Evolutionary conservation across 2,329 filamentous ascomycete genomes (phyloP).

Genomic region (Sporothrix phasma): DNA sequence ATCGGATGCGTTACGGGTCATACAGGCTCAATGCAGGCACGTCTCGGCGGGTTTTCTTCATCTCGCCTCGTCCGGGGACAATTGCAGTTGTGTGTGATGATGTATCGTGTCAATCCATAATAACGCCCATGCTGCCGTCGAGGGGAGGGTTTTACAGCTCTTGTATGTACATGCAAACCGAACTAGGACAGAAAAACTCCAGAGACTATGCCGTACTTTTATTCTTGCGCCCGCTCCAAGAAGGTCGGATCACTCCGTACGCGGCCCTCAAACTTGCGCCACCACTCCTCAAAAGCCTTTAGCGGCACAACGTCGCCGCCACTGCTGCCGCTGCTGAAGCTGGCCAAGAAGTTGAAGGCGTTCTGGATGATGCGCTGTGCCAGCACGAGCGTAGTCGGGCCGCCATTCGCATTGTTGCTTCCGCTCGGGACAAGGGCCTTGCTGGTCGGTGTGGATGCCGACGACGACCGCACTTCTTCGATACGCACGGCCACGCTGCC

Average conservation of each 20-base stretch:
- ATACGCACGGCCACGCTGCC: slow-evolving; percentile 62
- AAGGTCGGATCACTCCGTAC: slow-evolving; percentile 82
- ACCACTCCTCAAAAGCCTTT: slow-evolving; percentile 94
- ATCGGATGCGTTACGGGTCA: neutral
- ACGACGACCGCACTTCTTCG: slow-evolving; percentile 40
- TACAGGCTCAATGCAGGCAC: neutral
- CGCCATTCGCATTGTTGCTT: neutral
- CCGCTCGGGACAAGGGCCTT: slow-evolving; percentile 24
- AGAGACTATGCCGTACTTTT: no score
- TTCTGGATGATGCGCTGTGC: slow-evolving; percentile 94
- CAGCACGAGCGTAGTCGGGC: slow-evolving; percentile 54
- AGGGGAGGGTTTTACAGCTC: neutral
- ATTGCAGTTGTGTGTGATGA: no score
- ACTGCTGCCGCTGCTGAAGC: slow-evolving; percentile 54
- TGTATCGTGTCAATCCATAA: neutral
- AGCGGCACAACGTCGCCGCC: slow-evolving; percentile 81
- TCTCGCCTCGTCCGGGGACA: no score
- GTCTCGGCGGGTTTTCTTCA: no score
- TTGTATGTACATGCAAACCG: no score
- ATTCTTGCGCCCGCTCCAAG: slow-evolving; percentile 50
- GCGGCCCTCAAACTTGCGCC: slow-evolving; percentile 86
- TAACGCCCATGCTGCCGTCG: neutral
- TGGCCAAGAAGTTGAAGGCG: slow-evolving; percentile 90
- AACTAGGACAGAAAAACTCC: no score
- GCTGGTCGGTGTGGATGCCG: slow-evolving; percentile 20